Evolutionary conservation across 768 basidiomycete genomes (phyloP), one percentile per base, ranked within the genome.

Genomic region (Kwoniella pini): DNA sequence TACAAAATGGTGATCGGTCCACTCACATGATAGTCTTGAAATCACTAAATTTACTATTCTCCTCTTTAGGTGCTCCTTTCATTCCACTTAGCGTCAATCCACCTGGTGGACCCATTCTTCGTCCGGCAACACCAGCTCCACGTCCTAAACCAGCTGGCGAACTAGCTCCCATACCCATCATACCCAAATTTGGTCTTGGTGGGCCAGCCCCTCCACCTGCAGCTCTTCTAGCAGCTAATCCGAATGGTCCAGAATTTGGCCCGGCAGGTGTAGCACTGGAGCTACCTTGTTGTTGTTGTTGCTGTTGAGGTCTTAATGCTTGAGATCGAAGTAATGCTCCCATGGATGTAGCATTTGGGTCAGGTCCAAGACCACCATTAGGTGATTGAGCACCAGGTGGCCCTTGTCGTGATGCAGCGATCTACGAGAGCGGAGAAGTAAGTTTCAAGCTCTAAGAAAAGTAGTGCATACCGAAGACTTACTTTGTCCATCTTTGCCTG

Each of bases 401-500:
- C 10, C 65, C 68, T 45, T 65, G 54, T 42, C 71, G 44, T 7
- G 67, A 63, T 31, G 71, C 74, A 28, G 66, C 72, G 31, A 68
- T 55, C 72, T 74, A 43, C 1, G 17, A 36, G 7, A 50, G 21
- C 21, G 15, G 28, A 43, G 12, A 44, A 27, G n/a, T 5, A 15
- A 42, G 28, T 57, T 55, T 36, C 33, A 36, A 36, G 33, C 33
- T 36, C 7, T 7, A 36, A 36, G 7, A 7, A 15, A 36, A 36
- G 43, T 44, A 22, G 43, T 24, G 43, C 17, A 11, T 19, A 26
- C 19, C 21, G n/a, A 46, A n/a, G 26, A 82, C 85, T 69, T 75
- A 94, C 91, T 27, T 88, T 90, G 40, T 89, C 90, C 88, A 97
- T 89, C 82, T 92, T 96, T 63, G 90, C 91, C 75, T 93, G 92